Evolutionary conservation across 208 protist species (phyloP).

Genomic region (Acanthamoeba triangularis): DNA sequence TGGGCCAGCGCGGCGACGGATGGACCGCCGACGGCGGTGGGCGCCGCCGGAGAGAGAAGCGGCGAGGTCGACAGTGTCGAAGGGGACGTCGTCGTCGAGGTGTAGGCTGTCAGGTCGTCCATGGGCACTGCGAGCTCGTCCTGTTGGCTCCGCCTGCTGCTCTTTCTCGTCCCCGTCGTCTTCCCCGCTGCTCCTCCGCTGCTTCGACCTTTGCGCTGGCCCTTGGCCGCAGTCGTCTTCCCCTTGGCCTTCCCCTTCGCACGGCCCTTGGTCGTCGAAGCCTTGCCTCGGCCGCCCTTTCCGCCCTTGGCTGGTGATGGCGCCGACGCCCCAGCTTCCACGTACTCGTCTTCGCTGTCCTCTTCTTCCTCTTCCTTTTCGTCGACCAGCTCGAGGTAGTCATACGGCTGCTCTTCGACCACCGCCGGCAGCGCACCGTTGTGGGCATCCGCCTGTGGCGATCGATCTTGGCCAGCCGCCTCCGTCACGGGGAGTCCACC

Average conservation of each 20-base stretch:
- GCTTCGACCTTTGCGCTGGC: conserved; percentile 3
- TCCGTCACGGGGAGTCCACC: background rate
- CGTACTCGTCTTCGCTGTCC: conserved; percentile 48
- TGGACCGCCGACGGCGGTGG: background rate
- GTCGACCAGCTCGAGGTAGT: conserved; percentile 1
- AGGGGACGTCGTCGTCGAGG: background rate
- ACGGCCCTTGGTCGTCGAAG: background rate
- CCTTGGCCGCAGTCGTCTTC: background rate
- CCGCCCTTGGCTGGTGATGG: background rate
- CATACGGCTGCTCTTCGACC: background rate
- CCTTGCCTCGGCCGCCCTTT: background rate
- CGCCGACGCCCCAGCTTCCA: background rate
- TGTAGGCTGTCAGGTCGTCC: background rate
- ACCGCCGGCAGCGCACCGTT: background rate
- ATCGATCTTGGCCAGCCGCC: background rate
- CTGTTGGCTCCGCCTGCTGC: conserved; percentile 1
- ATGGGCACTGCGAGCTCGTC: background rate
- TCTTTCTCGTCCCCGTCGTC: background rate
- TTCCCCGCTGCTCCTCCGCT: background rate
- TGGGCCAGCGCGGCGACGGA: background rate
- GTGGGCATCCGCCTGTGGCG: background rate
- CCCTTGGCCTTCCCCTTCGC: conserved; percentile 29
- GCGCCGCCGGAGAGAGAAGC: background rate
- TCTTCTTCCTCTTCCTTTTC: background rate
- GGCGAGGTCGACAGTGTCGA: background rate